phyloP scores from a whole-genome alignment of 2,329 filamentous ascomycete genomes.

The Orbilia brochopaga region DNA sequence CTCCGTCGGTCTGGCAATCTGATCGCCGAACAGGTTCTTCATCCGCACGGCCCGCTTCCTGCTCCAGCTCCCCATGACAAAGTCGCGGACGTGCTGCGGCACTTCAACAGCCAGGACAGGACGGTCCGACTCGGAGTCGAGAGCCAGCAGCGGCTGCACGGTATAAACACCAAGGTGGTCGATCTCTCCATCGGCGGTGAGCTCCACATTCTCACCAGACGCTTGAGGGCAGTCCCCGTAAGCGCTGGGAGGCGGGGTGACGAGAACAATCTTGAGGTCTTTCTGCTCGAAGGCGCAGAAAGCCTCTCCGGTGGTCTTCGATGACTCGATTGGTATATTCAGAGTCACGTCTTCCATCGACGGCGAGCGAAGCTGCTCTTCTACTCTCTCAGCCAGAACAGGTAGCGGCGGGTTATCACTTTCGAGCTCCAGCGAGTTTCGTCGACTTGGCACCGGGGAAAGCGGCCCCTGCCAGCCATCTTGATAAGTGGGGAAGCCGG shows the following conservation, averaged over 20 bases:
- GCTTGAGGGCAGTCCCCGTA: constrained; percentile 37
- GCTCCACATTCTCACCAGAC: constrained; percentile 26
- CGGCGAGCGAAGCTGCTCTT: constrained; percentile 42
- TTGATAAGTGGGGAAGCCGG: constrained; percentile 9
- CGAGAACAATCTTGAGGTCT: constrained; percentile 43
- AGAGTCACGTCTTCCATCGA: constrained; percentile 41
- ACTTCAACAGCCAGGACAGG: constrained; percentile 43
- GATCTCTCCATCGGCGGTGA: constrained; percentile 30
- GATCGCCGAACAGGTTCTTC: constrained; percentile 45
- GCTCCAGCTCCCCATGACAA: constrained; percentile 50
- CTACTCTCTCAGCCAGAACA: constrained; percentile 34
- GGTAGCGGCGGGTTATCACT: constrained; percentile 34
- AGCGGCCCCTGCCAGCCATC: constrained; percentile 34
- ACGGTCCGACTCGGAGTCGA: constrained; percentile 42
- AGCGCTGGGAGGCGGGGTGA: constrained; percentile 40
- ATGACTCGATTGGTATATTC: constrained; percentile 27
- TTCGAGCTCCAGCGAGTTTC: constrained; percentile 43
- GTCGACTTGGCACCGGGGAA: constrained; percentile 34
- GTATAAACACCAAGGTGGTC: constrained; percentile 34
- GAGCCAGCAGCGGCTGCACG: constrained; percentile 37
- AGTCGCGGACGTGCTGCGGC: constrained; percentile 45
- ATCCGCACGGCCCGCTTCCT: constrained; percentile 44
- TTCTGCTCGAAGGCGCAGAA: constrained; percentile 46
- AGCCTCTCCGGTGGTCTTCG: constrained; percentile 35
- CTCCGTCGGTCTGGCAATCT: constrained; percentile 41